Conservation (phyloP, 2,329 filamentous ascomycete genomes). For the Fusarium floridanum region DNA sequence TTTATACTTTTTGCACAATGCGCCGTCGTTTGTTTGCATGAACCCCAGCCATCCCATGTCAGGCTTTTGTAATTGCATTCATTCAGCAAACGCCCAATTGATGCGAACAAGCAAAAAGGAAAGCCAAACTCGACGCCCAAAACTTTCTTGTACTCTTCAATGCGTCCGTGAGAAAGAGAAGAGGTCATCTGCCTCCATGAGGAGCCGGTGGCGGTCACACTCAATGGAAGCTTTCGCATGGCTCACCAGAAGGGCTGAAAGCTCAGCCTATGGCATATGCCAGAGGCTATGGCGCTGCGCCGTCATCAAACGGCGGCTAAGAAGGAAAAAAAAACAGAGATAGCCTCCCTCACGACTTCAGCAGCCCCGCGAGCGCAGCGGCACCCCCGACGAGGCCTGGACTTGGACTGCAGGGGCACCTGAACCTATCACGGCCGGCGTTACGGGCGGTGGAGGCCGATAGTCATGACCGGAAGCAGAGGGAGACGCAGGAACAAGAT, state of each 20-base stretch:
- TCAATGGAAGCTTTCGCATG: conserved; percentile 15
- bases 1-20: not conserved
- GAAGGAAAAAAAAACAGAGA: conserved; percentile 13
- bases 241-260: conserved; percentile 29
- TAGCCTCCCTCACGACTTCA: conserved; percentile 13
- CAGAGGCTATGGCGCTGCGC: conserved; percentile 15
- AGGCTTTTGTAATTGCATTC: not conserved
- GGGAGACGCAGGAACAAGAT: conserved; percentile 11
- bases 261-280: conserved; percentile 27
- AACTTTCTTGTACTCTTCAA: not conserved
- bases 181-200: conserved; percentile 5
- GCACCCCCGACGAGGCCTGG: not conserved
- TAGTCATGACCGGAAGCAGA: conserved; percentile 2
- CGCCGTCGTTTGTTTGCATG: conserved; percentile 18
- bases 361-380: no score
- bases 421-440: conserved; percentile 26
- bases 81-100: conserved; percentile 16
- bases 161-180: not conserved
- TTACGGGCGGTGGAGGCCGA: conserved; percentile 13
- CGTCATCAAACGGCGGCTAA: conserved; percentile 27
- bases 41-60: conserved; percentile 24
- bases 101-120: conserved; percentile 20
- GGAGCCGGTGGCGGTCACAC: conserved; percentile 10
- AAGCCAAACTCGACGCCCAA: conserved; percentile 9
- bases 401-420: conserved; percentile 2